Evolutionary conservation across 1,284 basidiomycete genomes (phyloP).

Genomic region (Malassezia caprae): DNA sequence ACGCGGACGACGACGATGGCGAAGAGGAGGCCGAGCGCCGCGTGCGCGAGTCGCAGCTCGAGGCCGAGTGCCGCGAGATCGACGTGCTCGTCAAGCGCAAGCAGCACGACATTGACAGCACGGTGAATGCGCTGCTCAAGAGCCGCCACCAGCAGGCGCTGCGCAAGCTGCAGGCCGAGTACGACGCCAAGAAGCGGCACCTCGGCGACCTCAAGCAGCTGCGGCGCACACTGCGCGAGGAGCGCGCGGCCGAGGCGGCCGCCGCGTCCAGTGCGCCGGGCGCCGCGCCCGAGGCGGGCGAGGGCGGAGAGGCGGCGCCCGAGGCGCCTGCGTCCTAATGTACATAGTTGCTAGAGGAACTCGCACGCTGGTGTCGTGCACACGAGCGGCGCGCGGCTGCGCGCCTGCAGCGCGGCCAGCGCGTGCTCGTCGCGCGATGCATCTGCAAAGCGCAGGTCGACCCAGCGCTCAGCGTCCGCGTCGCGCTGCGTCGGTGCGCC

Average conservation of each 20-base stretch:
- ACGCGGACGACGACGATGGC: slow-evolving; percentile 35
- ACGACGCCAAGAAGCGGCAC: slow-evolving; percentile 42
- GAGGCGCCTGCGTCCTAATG: not conserved
- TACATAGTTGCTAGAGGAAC: slow-evolving; percentile 13
- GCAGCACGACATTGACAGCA: slow-evolving; percentile 40
- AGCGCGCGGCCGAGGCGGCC: slow-evolving; percentile 27
- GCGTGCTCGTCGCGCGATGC: not conserved
- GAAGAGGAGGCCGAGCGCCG: slow-evolving; percentile 36
- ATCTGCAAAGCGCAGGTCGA: slow-evolving; percentile 27
- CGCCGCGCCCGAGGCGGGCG: not conserved
- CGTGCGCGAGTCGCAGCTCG: slow-evolving; percentile 43
- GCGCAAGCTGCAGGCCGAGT: slow-evolving; percentile 36
- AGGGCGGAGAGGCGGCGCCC: not conserved
- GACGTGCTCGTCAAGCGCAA: slow-evolving; percentile 41
- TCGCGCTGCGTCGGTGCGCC: slow-evolving; percentile 25
- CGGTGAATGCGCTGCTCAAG: slow-evolving; percentile 44
- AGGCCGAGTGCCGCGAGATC: slow-evolving; percentile 45
- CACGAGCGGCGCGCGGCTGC: slow-evolving; percentile 1
- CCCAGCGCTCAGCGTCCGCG: slow-evolving; percentile 44
- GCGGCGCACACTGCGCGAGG: slow-evolving; percentile 33
- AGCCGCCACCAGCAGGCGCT: slow-evolving; percentile 42
- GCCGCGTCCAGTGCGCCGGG: not conserved
- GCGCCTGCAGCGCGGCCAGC: not conserved
- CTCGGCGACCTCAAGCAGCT: slow-evolving; percentile 37
- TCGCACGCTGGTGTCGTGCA: slow-evolving; percentile 1